Evolutionary conservation across 768 basidiomycete species (phyloP).

Genomic region (Porphyrellus cyaneotinctus): DNA sequence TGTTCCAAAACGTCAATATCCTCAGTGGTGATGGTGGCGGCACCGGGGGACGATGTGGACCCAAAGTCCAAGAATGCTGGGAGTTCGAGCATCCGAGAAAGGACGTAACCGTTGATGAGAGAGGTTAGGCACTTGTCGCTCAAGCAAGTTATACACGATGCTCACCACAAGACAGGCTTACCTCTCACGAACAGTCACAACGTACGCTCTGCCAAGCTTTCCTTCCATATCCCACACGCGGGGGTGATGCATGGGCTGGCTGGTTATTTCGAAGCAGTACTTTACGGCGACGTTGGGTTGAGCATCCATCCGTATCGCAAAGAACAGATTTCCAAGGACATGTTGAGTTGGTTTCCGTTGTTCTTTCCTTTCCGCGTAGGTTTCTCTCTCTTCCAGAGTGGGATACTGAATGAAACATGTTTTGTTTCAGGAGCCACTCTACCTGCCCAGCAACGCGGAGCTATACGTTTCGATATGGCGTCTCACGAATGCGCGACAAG

Average conservation of each 20-base stretch:
- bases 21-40: conserved; percentile 73
- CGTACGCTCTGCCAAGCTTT: conserved; percentile 76
- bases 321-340: conserved; percentile 84
- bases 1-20: conserved; percentile 93
- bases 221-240: conserved; percentile 92
- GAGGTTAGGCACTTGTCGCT: conserved; percentile 44
- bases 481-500: conserved; percentile 78
- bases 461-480: conserved; percentile 94
- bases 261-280: conserved; percentile 93
- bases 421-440: conserved; percentile 73
- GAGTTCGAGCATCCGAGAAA: conserved; percentile 91
- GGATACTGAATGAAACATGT: neutral
- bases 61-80: conserved; percentile 93
- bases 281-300: conserved; percentile 86
- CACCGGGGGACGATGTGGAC: conserved; percentile 64
- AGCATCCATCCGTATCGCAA: conserved; percentile 92
- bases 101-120: conserved; percentile 68
- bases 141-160: neutral
- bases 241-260: conserved; percentile 92
- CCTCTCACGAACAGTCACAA: conserved; percentile 97
- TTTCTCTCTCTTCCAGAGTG: conserved; percentile 7
- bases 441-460: conserved; percentile 89
- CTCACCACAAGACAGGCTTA: conserved; percentile 50
- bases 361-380: conserved; percentile 91
- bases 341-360: conserved; percentile 99